Base-by-base conservation (phyloP, 441 rosid species). In the Populus tomentosa region DNA sequence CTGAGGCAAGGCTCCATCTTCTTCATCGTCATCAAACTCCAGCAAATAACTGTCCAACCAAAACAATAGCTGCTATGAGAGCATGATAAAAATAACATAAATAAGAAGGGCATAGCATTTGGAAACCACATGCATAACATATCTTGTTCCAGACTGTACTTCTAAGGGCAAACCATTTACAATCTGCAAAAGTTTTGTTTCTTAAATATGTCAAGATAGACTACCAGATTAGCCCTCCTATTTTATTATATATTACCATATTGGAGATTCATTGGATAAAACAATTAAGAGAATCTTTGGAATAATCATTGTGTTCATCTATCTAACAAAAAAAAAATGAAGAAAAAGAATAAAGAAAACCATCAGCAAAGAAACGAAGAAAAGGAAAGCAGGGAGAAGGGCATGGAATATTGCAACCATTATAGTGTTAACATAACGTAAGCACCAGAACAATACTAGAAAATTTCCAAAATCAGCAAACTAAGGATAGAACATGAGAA, bases 11-110 rank as follows among this genome's bases (percentile, higher is more conserved):
- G 92, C 87, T 83, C 98, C 98, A 7, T 95, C 97, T 87, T 95
- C 98, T 68, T 95, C 98, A 5, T 95, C 98, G 13, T 93, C 98
- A 40, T 95, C 98, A 23, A 94, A 94, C 81, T 94, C 98, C 74
- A 94, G 86, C 79, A 93, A 73, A 83, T 93, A 94, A 72, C 98
- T 94, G 87, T 38, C 72, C 80, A 78, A 50, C 23, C 30, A 82
- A 70, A 82, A 69, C 69, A 79, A 21, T 30, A 32, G 71, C 9
- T 21, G 36, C 28, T 46, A 73, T 32, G n/a, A 71, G 11, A 38
- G 7, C 36, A 11, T 16, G 4, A 30, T 59, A 24, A 23, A 53
- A 9, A 16, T 10, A 69, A 36, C 32, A 40, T 3, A 14, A 14
- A 14, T 10, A 40, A 10, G 46, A 40, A 36, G 30, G 40, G 7